Percentiles rank a stretch among this genome's conserved stretches.
Evolutionary conservation across 495 filamentous ascomycete species (phyloP).

Genomic region (Daldinia concentrica): DNA sequence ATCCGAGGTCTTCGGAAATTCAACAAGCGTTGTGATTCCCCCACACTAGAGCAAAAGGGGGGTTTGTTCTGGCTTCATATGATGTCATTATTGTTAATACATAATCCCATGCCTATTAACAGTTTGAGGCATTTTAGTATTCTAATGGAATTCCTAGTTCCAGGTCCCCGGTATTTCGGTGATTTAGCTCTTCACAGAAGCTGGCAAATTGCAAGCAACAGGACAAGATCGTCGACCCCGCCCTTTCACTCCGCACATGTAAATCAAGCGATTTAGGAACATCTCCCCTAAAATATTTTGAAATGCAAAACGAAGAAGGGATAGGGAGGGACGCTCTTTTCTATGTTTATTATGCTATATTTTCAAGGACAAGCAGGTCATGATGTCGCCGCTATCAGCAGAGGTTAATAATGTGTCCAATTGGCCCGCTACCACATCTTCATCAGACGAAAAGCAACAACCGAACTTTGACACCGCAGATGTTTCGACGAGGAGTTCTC

Average conservation of each 20-base stretch:
- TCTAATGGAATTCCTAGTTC: conserved; percentile 11
- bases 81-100: conserved; percentile 26
- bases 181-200: not conserved
- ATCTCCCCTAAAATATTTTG: not conserved
- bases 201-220: conserved; percentile 14
- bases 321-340: not conserved
- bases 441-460: conserved; percentile 25
- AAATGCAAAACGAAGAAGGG: not conserved
- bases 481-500: conserved; percentile 34
- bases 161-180: not conserved
- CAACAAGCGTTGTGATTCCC: conserved; percentile 23
- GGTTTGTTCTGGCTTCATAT: conserved; percentile 15
- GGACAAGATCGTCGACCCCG: conserved; percentile 22
- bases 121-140: conserved; percentile 14
- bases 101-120: not conserved
- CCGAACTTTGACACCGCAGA: conserved; percentile 10
- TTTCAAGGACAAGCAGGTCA: not conserved
- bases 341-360: not conserved
- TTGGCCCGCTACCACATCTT: not conserved
- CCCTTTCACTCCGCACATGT: conserved; percentile 12
- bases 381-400: conserved; percentile 14
- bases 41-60: conserved; percentile 25
- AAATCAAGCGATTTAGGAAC: not conserved
- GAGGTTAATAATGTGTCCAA: conserved; percentile 2
- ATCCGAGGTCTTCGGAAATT: conserved; percentile 31